These are phyloP conservation scores for Diaporthe batatas DNA, from an alignment of 2,329 filamentous ascomycete species.

Conservation along the genomic window DNA sequence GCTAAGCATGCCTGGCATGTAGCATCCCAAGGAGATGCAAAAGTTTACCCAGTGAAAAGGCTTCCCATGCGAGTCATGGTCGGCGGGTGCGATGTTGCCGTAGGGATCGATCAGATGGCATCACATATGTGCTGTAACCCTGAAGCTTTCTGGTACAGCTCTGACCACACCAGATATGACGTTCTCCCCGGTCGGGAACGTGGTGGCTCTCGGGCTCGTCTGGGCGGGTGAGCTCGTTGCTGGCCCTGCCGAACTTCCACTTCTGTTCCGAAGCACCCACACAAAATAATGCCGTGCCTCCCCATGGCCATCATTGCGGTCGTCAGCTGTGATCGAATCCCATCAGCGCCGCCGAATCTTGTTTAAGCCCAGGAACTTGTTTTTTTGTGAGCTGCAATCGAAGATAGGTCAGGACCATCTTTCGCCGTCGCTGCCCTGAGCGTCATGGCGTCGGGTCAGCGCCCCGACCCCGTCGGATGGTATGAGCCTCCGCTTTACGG, in stretches of 20 bases:
- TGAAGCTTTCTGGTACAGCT: conserved; percentile 14
- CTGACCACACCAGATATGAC: conserved; percentile 14
- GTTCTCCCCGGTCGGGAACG: conserved; percentile 1
- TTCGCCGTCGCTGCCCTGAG: not conserved
- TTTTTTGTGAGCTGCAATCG: not conserved
- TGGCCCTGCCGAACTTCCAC: conserved; percentile 6
- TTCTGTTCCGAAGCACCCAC: not conserved
- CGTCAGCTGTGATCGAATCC: not conserved
- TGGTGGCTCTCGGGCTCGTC: conserved; percentile 14
- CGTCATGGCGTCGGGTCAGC: conserved; percentile 30
- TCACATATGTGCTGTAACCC: conserved; percentile 20
- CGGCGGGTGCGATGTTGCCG: conserved; percentile 1
- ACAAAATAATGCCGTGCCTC: conserved; percentile 9
- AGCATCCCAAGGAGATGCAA: not conserved
- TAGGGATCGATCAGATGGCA: conserved; percentile 30
- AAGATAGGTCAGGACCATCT: not conserved
- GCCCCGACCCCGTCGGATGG: conserved; percentile 22
- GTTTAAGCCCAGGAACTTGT: not conserved
- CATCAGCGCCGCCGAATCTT: not conserved
- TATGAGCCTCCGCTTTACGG: conserved; percentile 27
- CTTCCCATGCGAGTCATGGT: conserved; percentile 22
- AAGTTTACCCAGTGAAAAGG: conserved; percentile 9
- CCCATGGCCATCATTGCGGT: not conserved
- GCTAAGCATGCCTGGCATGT: too few relatives aligned
- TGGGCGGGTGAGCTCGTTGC: not conserved